A percentile compares a stretch with the other conserved stretches of the same genome.
Evolutionary conservation across 768 basidiomycete species (phyloP).

Genomic region (Mycena olivaceomarginata): DNA sequence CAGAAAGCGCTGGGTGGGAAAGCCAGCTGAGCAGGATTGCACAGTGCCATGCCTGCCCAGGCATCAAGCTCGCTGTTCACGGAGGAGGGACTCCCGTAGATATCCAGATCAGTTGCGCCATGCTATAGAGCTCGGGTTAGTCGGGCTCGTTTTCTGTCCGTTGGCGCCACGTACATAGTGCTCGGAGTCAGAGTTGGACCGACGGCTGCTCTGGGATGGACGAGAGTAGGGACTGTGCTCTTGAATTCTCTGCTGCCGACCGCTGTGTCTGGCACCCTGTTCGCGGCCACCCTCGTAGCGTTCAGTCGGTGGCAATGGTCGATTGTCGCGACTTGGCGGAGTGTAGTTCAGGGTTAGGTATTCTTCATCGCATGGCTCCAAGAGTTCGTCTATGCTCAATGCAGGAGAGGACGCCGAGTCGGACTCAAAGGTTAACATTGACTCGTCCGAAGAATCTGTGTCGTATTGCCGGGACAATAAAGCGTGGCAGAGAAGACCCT

Average conservation of each 20-base stretch:
- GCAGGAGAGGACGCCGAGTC: not conserved
- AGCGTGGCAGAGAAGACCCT: not conserved
- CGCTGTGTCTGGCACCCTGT: not conserved
- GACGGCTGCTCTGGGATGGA: not conserved
- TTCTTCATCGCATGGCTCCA: not conserved
- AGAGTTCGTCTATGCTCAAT: not conserved
- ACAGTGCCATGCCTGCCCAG: not conserved
- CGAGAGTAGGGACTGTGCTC: slow-evolving; percentile 6
- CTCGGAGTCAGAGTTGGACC: not conserved
- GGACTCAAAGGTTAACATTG: not conserved
- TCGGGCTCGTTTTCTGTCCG: not conserved
- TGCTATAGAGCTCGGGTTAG: slow-evolving; percentile 6
- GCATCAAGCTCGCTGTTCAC: not conserved
- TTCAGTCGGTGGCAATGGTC: not conserved
- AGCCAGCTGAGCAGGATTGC: not conserved
- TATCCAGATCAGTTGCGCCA: not conserved
- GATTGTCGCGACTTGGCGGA: no score
- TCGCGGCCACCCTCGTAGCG: not conserved
- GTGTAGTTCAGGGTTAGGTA: not conserved
- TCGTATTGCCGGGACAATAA: not conserved
- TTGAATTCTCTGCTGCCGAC: slow-evolving; percentile 6
- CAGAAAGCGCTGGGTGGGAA: slow-evolving; percentile 17
- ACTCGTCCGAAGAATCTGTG: slow-evolving; percentile 12
- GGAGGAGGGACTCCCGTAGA: not conserved
- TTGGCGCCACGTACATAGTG: not conserved